Evolutionary conservation across 768 basidiomycete species (phyloP).

Genomic region (Austroboletus eburneus): DNA sequence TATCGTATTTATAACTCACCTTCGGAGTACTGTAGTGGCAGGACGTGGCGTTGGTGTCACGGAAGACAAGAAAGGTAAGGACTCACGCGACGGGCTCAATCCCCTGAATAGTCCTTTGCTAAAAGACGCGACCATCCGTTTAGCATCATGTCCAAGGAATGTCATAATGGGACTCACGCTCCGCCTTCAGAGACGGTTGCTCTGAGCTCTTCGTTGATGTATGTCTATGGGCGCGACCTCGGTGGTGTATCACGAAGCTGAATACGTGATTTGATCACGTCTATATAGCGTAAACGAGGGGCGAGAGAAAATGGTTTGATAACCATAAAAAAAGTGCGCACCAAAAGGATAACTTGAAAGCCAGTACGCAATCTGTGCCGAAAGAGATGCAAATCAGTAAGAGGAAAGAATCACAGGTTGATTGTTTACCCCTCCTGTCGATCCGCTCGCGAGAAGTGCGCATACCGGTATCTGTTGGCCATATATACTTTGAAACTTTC

Average conservation of each 20-base stretch:
- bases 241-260: conserved; percentile 78
- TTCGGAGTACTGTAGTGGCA: conserved; percentile 51
- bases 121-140: neutral
- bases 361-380: conserved; percentile 56
- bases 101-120: conserved; percentile 67
- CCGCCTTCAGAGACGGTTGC: conserved; percentile 69
- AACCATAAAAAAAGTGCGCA: conserved; percentile 24
- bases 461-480: conserved; percentile 75
- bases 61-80: neutral
- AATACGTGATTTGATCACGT: conserved; percentile 88
- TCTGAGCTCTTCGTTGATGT: conserved; percentile 70
- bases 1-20: conserved; percentile 30
- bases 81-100: conserved; percentile 71
- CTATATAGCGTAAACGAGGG: conserved; percentile 32
- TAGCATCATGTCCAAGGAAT: neutral
- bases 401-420: neutral
- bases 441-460: conserved; percentile 79
- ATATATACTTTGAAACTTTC: conserved; percentile 60
- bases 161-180: conserved; percentile 44
- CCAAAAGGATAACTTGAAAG: conserved; percentile 87
- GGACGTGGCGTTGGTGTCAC: neutral
- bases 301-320: neutral
- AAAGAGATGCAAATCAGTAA: neutral
- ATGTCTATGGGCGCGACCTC: conserved; percentile 64
- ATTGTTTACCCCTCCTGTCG: conserved; percentile 63